phyloP scores from a whole-genome alignment of 345 rosid genomes.

The Zanthoxylum bungeanum region DNA sequence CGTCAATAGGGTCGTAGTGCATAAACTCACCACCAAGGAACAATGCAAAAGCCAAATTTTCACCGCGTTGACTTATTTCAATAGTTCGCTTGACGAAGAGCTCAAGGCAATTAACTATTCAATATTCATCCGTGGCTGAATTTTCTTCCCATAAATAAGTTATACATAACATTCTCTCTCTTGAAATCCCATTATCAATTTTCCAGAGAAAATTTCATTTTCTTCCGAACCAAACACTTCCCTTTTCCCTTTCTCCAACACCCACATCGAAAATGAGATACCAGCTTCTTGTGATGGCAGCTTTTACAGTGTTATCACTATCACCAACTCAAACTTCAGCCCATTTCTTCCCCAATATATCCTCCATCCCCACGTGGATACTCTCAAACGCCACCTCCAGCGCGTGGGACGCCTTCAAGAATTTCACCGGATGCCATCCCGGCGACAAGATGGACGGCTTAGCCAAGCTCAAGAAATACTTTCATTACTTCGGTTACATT shows the following conservation, averaged over 20 bases:
- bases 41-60: background rate
- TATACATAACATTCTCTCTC: too few species aligned
- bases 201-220: background rate
- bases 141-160: background rate
- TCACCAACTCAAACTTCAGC: conserved; percentile 20
- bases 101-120: background rate
- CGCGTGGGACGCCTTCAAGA: conserved; percentile 64
- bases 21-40: background rate
- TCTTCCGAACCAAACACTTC: background rate
- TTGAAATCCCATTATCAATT: too few species aligned
- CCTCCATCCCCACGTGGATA: conserved; percentile 37
- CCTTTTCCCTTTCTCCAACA: background rate
- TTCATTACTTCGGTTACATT: conserved; percentile 73
- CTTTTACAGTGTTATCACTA: conserved; percentile 19
- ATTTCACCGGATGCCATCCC: conserved; percentile 56
- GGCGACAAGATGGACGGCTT: conserved; percentile 63
- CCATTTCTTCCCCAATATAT: conserved; percentile 35
- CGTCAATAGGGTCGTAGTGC: background rate
- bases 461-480: conserved; percentile 66
- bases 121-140: background rate
- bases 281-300: background rate
- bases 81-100: background rate
- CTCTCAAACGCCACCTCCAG: conserved; percentile 14
- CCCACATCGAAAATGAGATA: conserved; percentile 18
- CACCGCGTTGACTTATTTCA: conserved; percentile 1